Base-by-base conservation (phyloP, 129 eudicot species). In the Helianthus annuus region DNA sequence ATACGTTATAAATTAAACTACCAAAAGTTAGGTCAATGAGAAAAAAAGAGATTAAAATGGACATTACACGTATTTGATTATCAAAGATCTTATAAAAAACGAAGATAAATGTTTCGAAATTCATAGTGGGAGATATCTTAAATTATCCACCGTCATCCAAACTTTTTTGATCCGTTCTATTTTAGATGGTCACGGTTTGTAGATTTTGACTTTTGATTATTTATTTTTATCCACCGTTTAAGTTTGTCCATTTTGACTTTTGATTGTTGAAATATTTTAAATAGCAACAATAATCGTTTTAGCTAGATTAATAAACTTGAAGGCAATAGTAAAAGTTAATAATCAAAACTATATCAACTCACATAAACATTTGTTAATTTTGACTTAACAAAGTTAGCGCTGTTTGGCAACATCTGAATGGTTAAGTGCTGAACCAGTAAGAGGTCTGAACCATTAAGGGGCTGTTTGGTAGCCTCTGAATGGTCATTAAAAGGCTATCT, bases 21-120 rank as follows among this genome's bases (percentile, higher is more conserved):
- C n/a, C 59, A 53, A 53, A 15, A 53, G 0, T 53, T 53, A 6
- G 58, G 27, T 53, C 10, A 7, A 54, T 15, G 0, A 14, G 38
- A 10, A 19, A 49, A 62, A 73, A 19, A 63, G 48, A 73, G 54
- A 39, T 27, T 19, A 11, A 45, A 40, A 40, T 42, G 29, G 66
- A 56, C 64, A 10, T 40, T 11, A 64, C 56, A 74, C 64, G 65
- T 74, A 51, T 51, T 40, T 40, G 0, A 40, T 40, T 40, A 3
- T 40, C 8, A 40, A 40, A 40, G 32, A 27, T 27, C 22, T 27
- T 27, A 27, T 27, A 27, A 27, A 27, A 0, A 1, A 27, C 38
- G 11, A 70, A 16, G 56, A 10, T 38, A 52, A 38, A 53, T 54
- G 10, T 54, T 19, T 39, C 55, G 22, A 17, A 16, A 69, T 69